Base-by-base conservation (phyloP, 495 filamentous ascomycete species). In the Hypoxylon fuscum region DNA sequence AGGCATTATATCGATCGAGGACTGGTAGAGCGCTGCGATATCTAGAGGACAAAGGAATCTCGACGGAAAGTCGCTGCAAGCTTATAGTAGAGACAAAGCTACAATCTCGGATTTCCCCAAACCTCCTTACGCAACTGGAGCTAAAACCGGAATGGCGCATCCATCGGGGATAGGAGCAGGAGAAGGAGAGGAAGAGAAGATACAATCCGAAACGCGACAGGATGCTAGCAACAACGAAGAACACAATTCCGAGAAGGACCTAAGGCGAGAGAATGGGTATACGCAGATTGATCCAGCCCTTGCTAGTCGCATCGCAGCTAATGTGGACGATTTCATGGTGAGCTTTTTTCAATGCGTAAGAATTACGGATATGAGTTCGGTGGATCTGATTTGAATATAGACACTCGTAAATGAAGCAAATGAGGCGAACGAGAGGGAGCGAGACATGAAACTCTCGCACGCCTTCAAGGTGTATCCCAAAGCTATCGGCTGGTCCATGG, bases 401-500 rank as follows among this genome's bases (percentile, higher is more conserved):
- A 69, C 62, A 3, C 70, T 73, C 20, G 70, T 73, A 2, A 71
- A 63, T 32, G 70, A 73, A 18, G 70, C 70, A 20, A 64, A 73
- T 11, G 68, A 71, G 34, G 70, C 70, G 6, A 73, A 73, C 34
- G 70, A 71, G 32, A 60, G 66, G 43, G 70, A 73, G 46, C 65
- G 68, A 15, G 68, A n/a, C 3, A 71, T 78, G 76, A 72, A 63
- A 14, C 64, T 78, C 23, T 61, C 55, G 17, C 65, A 78, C 51
- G 74, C 74, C 10, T 72, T 78, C 58, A 74, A 62, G 47, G 51
- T 78, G 15, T 78, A 77, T 54, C 75, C 74, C 0, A 79, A 79
- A 48, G 76, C 76, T 34, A 66, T 79, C 27, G 78, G 56, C 3
- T 84, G 79, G 79, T 79, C 75, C 23, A 63, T 83, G 59, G 68